These are phyloP conservation scores for Coemansia sp. DNA, from an alignment of 192 early-diverging fungal genomes.

Conservation along the genomic window DNA sequence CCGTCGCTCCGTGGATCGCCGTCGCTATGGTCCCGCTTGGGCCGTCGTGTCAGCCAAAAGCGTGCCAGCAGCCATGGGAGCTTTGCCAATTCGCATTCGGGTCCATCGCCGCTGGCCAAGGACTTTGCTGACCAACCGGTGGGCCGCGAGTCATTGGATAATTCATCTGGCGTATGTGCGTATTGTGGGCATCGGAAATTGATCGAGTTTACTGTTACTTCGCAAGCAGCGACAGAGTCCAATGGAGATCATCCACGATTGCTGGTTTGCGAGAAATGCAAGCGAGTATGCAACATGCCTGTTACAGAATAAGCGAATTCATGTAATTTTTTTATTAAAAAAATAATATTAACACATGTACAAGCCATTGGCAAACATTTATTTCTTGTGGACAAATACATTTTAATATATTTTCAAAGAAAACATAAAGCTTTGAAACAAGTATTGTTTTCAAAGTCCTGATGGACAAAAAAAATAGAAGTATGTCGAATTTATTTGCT, in stretches of 20 bases:
- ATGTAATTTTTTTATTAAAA: too few relatives aligned
- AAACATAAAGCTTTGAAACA: too few relatives aligned
- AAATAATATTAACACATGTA: too few relatives aligned
- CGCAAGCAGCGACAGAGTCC: not conserved
- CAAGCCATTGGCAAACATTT: too few relatives aligned
- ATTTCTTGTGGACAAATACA: not conserved
- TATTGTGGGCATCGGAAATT: constrained; percentile 37
- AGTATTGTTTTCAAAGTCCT: too few relatives aligned
- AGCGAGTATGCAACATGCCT: constrained; percentile 44
- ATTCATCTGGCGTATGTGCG: constrained; percentile 10
- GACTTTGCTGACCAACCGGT: not conserved
- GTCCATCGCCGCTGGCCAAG: not conserved
- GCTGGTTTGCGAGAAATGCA: constrained; percentile 44
- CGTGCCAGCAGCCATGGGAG: constrained; percentile 5
- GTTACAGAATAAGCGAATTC: not conserved
- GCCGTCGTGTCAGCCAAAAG: constrained; percentile 30
- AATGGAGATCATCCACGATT: not conserved
- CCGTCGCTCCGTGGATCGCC: not conserved
- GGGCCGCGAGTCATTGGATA: not conserved
- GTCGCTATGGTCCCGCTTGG: constrained; percentile 43
- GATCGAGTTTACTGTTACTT: constrained; percentile 42
- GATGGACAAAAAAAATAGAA: too few relatives aligned
- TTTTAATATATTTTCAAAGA: not conserved
- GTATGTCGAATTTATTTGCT: too few relatives aligned
- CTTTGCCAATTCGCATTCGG: not conserved